Conservation (phyloP, 768 basidiomycete genomes). For the Tylopilus vinaceipallidus region DNA sequence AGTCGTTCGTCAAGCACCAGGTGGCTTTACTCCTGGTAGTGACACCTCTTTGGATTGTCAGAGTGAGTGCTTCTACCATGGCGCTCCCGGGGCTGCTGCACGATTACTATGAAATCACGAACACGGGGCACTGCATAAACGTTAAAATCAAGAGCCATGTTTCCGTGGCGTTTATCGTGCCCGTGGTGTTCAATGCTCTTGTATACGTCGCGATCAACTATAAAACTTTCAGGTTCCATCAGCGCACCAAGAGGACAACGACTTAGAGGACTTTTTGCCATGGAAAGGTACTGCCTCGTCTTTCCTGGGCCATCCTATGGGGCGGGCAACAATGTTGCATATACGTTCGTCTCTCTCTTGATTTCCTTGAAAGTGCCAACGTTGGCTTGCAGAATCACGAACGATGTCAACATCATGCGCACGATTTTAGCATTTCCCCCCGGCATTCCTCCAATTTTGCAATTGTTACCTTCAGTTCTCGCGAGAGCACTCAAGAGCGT, state of each 20-base stretch:
- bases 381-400: slow-evolving; percentile 30
- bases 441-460: slow-evolving; percentile 22
- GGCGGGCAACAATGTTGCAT: slow-evolving; percentile 40
- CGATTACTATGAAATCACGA: slow-evolving; percentile 28
- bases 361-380: background rate
- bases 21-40: too few species aligned
- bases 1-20: background rate
- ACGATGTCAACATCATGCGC: slow-evolving; percentile 31
- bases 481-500: slow-evolving; percentile 31
- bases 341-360: slow-evolving; percentile 20
- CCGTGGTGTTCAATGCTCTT: slow-evolving; percentile 32
- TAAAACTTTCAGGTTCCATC: slow-evolving; percentile 25
- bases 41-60: slow-evolving; percentile 33
- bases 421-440: slow-evolving; percentile 18
- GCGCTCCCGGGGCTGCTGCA: slow-evolving; percentile 26
- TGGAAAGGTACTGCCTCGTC: slow-evolving; percentile 27
- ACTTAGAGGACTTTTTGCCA: slow-evolving; percentile 20
- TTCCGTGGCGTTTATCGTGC: slow-evolving; percentile 27
- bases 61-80: slow-evolving; percentile 25
- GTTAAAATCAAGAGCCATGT: slow-evolving; percentile 21
- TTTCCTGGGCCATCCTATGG: slow-evolving; percentile 34
- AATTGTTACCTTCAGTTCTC: slow-evolving; percentile 24
- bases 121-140: slow-evolving; percentile 35
- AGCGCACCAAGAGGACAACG: slow-evolving; percentile 2
- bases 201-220: slow-evolving; percentile 36